phyloP scores from a whole-genome alignment of 345 rosid genomes.

The Salix viminalis region DNA sequence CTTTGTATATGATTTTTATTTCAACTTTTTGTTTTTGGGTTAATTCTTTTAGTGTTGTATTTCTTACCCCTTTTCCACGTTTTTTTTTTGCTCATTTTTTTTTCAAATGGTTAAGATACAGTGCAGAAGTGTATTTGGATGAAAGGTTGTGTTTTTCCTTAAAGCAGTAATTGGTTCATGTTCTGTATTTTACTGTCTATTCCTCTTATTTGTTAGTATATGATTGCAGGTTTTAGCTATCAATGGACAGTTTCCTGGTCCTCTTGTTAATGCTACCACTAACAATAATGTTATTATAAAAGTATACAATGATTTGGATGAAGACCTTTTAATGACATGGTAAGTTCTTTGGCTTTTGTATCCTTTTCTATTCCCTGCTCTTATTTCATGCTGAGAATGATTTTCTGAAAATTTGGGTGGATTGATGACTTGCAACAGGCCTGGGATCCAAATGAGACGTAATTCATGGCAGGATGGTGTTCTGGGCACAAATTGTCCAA shows the following conservation, averaged over 20 bases:
- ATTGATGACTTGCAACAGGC: slow-evolving; percentile 39
- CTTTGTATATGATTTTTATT: background rate
- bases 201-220: background rate
- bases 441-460: slow-evolving; percentile 80
- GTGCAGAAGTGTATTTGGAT: background rate
- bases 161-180: background rate
- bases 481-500: slow-evolving; percentile 82
- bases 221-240: slow-evolving; percentile 73
- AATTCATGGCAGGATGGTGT: slow-evolving; percentile 95
- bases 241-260: slow-evolving; percentile 74
- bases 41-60: background rate
- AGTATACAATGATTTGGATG: slow-evolving; percentile 66
- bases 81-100: background rate
- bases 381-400: background rate
- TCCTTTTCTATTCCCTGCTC: background rate
- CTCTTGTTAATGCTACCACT: slow-evolving; percentile 66
- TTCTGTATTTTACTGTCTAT: background rate
- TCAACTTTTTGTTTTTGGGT: background rate
- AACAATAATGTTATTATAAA: slow-evolving; percentile 66
- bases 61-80: background rate
- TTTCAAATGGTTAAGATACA: background rate
- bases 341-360: slow-evolving; percentile 20
- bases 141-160: background rate
- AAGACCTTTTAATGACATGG: slow-evolving; percentile 79
- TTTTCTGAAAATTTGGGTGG: slow-evolving; percentile 3